Conservation (phyloP, 2,329 filamentous ascomycete genomes). For the Penicillium sp. region DNA sequence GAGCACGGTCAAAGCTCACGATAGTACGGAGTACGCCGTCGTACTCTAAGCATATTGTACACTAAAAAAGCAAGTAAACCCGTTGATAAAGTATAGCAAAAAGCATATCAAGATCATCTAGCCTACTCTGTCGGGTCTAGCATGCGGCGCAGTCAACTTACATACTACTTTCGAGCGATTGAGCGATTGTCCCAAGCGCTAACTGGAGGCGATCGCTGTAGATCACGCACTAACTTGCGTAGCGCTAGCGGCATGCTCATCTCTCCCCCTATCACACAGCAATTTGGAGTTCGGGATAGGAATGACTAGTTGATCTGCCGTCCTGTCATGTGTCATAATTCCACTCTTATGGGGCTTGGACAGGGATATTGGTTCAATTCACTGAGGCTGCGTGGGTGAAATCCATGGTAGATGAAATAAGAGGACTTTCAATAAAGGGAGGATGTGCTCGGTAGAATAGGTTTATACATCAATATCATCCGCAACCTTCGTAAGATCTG, state of each 20-base stretch:
- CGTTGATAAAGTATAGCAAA: not conserved
- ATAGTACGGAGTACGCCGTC: not conserved
- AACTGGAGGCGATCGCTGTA: conserved; percentile 2
- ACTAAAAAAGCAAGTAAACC: not conserved
- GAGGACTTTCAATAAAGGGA: not conserved
- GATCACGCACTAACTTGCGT: not conserved
- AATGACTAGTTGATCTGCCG: not conserved
- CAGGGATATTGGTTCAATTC: not conserved
- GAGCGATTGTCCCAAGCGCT: not conserved
- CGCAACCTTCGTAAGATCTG: not conserved
- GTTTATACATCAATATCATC: not conserved
- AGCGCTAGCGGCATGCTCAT: not conserved
- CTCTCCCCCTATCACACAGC: not conserved
- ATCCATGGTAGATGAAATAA: not conserved
- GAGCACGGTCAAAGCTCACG: not conserved
- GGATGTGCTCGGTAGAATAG: too few relatives aligned
- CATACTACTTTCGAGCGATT: not conserved
- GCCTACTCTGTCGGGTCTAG: not conserved
- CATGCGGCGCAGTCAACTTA: conserved; percentile 8
- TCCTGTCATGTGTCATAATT: not conserved
- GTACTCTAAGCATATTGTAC: not conserved
- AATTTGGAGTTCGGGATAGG: not conserved
- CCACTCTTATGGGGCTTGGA: not conserved
- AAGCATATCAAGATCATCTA: not conserved
- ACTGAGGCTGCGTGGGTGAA: not conserved